A percentile compares a stretch with the other conserved stretches of the same genome.
These are phyloP conservation scores for Penicillium salamii DNA, from an alignment of 495 filamentous ascomycete species.

Conservation along the genomic window DNA sequence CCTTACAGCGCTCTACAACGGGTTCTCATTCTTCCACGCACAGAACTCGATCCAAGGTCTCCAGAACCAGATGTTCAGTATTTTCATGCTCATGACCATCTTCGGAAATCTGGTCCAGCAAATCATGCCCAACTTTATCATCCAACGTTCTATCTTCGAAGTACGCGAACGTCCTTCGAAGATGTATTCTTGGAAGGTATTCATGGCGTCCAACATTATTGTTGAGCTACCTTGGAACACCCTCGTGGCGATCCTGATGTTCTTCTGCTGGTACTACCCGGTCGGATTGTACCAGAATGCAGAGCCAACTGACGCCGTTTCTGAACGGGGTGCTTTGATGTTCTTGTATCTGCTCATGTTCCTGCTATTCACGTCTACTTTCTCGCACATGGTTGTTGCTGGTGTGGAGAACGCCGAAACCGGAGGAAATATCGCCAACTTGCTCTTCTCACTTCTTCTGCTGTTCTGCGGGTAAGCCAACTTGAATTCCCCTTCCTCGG, in stretches of 20 bases:
- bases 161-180: slow-evolving; percentile 46
- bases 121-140: slow-evolving; percentile 12
- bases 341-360: slow-evolving; percentile 12
- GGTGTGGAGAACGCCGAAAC: too few species aligned
- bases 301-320: too few species aligned
- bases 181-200: slow-evolving; percentile 62
- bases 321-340: too few species aligned
- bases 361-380: too few species aligned
- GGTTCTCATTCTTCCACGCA: slow-evolving; percentile 21
- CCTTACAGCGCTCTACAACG: slow-evolving; percentile 7
- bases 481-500: too few species aligned
- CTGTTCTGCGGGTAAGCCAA: too few species aligned
- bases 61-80: slow-evolving; percentile 10
- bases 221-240: slow-evolving; percentile 66
- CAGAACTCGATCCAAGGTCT: slow-evolving; percentile 12
- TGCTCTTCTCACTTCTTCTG: too few species aligned
- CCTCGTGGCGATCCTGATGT: slow-evolving; percentile 54
- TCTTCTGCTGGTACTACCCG: slow-evolving; percentile 59
- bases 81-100: slow-evolving; percentile 9
- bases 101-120: slow-evolving; percentile 8
- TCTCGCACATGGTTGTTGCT: too few species aligned
- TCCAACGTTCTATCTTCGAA: slow-evolving; percentile 1
- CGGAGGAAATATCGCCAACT: too few species aligned
- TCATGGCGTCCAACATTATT: slow-evolving; percentile 57
- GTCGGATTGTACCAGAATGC: too few species aligned